Evolutionary conservation across 1,284 basidiomycete species (phyloP), one percentile per base, ranked within the genome.

Genomic region (Sparassis latifolia): DNA sequence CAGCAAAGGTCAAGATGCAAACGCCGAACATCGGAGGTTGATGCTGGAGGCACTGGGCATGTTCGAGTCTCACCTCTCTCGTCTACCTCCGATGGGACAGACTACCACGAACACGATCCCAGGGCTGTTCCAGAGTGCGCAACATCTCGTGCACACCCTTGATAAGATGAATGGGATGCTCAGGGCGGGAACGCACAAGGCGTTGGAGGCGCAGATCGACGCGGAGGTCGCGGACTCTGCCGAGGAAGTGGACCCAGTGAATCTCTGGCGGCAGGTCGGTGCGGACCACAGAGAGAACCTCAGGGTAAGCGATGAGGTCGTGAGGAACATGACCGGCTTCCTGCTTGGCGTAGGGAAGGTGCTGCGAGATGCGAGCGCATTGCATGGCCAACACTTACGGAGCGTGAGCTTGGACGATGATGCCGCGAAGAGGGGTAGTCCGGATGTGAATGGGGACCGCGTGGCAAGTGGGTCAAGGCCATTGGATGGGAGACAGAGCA

Each of bases 271-370:
- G 48, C 67, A 72, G 45, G 76, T 89, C 7, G 83, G 84, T 0
- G 75, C 73, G 3, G 86, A 90, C 52, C 85, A 82, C 59, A 67
- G 86, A 38, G 88, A 91, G 50, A 77, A 78, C 45, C 56, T 86
- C 53, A 72, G 84, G 57, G 74, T 81, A 45, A 85, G 84, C 53
- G 88, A 90, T 62, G 88, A 90, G 60, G 70, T 89, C 41, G 82
- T 90, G 1, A 70, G 89, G 47, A 80, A 78, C 6, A 72, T 87
- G 63, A 90, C 89, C 2, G 80, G 78, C 39, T 79, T 91, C 53
- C 65, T 91, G 55, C 68, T 90, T 27, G 84, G 84, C 33, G 74
- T 86, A 3, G 86, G 88, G 30, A 80, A 78, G 62, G 72, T 86
- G 5, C 64, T 89, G 49, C 75, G 80, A 52, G 87, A 89, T 47